phyloP scores from a whole-genome alignment of 2,329 filamentous ascomycete species.

The Amesomyces nigricolor region DNA sequence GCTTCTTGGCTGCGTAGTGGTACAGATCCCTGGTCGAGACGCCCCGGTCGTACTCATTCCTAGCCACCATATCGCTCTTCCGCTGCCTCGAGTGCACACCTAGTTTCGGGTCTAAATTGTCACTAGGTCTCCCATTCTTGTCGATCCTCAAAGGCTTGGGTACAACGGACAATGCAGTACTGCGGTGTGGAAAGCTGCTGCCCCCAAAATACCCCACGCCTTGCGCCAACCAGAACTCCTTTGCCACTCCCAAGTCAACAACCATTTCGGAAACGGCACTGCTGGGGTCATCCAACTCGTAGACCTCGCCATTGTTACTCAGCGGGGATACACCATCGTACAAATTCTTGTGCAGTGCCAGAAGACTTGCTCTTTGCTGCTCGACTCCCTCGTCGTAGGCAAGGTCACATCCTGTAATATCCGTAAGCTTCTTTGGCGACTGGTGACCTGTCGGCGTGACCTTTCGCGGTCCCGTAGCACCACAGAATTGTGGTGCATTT shows the following conservation, averaged over 20 bases:
- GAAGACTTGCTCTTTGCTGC: background rate
- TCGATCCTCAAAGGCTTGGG: conserved; percentile 2
- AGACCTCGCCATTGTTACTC: conserved; percentile 20
- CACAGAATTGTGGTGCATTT: conserved; percentile 22
- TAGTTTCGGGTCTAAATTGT: background rate
- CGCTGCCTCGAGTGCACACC: background rate
- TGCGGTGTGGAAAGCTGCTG: background rate
- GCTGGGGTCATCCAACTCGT: conserved; percentile 15
- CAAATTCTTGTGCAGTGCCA: background rate
- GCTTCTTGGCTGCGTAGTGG: background rate
- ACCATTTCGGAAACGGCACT: conserved; percentile 20
- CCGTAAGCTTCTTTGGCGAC: conserved; percentile 37
- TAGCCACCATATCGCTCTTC: background rate
- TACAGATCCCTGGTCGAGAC: conserved; percentile 1
- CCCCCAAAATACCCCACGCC: background rate
- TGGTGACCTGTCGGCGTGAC: conserved; percentile 27
- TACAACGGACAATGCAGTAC: background rate
- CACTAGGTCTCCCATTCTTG: background rate
- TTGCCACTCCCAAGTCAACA: background rate
- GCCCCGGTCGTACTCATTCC: background rate
- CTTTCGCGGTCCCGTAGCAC: conserved; percentile 10
- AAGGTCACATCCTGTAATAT: conserved; percentile 39
- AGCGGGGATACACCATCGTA: conserved; percentile 18
- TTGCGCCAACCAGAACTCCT: conserved; percentile 3
- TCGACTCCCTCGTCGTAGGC: conserved; percentile 11